phyloP scores from a whole-genome alignment of 208 protist genomes.

The Leishmania turanica region DNA sequence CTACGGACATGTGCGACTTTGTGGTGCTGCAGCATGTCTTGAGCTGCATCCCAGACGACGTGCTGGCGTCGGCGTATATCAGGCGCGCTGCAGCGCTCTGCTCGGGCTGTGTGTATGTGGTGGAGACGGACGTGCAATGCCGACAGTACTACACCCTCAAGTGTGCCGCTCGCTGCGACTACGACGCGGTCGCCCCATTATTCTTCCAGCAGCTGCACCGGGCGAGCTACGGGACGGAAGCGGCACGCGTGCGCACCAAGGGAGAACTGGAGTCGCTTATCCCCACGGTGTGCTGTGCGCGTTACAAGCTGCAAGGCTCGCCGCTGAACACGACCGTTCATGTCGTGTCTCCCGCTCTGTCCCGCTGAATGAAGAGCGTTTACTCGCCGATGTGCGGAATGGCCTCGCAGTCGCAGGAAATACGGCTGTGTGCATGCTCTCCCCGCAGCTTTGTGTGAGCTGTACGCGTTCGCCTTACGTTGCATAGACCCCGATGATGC shows the following conservation, averaged over 20 bases:
- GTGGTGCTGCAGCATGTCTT: conserved; percentile 80
- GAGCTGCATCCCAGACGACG: conserved; percentile 35
- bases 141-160: conserved; percentile 65
- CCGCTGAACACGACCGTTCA: conserved; percentile 74
- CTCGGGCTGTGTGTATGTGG: conserved; percentile 53
- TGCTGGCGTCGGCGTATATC: conserved; percentile 32
- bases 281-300: conserved; percentile 29
- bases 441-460: not conserved
- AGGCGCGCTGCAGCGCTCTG: conserved; percentile 7
- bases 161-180: conserved; percentile 33
- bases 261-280: conserved; percentile 41
- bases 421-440: not conserved
- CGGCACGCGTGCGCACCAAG: conserved; percentile 49
- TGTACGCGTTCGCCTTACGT: not conserved
- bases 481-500: not conserved
- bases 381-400: not conserved
- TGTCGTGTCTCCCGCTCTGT: conserved; percentile 12
- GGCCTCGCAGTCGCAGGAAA: not conserved
- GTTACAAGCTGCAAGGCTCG: conserved; percentile 74
- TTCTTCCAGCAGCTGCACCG: conserved; percentile 60
- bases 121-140: conserved; percentile 71
- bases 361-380: not conserved
- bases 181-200: conserved; percentile 40
- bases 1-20: conserved; percentile 55
- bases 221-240: conserved; percentile 36